A percentile compares a stretch with the other conserved stretches of the same genome.
These are phyloP conservation scores for Apiotrichum gracile DNA, from an alignment of 1,284 basidiomycete species.

Conservation along the genomic window DNA sequence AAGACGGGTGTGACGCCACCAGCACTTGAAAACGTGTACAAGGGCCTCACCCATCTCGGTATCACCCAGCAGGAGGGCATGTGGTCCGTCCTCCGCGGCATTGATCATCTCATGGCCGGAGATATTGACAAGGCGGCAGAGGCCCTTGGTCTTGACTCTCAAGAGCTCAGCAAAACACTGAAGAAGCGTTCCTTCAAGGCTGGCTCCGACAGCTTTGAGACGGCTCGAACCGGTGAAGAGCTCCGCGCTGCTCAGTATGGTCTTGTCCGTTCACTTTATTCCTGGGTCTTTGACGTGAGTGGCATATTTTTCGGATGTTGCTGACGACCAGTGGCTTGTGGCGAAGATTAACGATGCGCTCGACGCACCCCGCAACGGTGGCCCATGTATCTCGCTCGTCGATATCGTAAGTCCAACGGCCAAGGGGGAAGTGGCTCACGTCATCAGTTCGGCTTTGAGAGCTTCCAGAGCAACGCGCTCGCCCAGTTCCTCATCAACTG, in stretches of 20 bases:
- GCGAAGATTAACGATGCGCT: constrained; percentile 11
- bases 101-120: constrained; percentile 11
- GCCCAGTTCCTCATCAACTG: constrained; percentile 21
- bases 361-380: constrained; percentile 4
- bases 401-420: constrained; percentile 2
- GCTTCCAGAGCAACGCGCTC: constrained; percentile 13
- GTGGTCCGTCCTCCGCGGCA: constrained; percentile 14
- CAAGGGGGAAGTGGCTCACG: not conserved
- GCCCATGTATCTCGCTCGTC: constrained; percentile 12
- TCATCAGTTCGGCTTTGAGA: constrained; percentile 16
- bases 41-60: constrained; percentile 7
- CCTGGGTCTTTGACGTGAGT: constrained; percentile 7
- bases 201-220: constrained; percentile 11
- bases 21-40: constrained; percentile 6
- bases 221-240: constrained; percentile 11
- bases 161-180: constrained; percentile 10
- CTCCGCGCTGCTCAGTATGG: constrained; percentile 13
- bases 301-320: not conserved
- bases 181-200: constrained; percentile 12
- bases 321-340: constrained; percentile 13
- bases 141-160: constrained; percentile 7
- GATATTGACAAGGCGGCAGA: constrained; percentile 4
- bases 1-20: constrained; percentile 4
- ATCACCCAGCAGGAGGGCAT: constrained; percentile 10
- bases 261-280: constrained; percentile 17